Conservation (phyloP, 2,329 filamentous ascomycete genomes). For the Paraphaeosphaeria minitans region DNA sequence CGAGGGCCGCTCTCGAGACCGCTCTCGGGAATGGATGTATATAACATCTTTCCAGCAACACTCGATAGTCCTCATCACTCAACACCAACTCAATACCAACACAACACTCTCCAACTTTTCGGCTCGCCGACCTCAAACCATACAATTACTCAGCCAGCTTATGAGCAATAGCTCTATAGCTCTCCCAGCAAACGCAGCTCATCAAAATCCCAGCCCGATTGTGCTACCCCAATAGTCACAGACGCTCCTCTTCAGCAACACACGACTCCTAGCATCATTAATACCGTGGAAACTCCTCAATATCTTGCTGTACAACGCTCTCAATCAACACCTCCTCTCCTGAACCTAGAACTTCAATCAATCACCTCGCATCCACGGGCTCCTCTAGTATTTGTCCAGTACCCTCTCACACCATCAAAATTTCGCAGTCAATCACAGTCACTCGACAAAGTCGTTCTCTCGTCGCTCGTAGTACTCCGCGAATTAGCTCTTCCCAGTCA, state of each 20-base stretch:
- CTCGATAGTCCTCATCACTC: conserved; percentile 15
- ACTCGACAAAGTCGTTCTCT: conserved; percentile 22
- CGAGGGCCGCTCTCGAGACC: conserved; percentile 14
- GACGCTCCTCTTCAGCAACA: conserved; percentile 15
- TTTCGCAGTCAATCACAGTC: conserved; percentile 14
- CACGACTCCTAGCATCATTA: conserved; percentile 14
- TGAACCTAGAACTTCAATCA: conserved; percentile 5
- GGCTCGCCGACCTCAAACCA: conserved; percentile 1
- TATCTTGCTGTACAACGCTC: conserved; percentile 22
- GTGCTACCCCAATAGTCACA: conserved; percentile 15
- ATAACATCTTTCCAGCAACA: conserved; percentile 32
- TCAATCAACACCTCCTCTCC: conserved; percentile 13
- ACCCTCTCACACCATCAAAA: conserved; percentile 13
- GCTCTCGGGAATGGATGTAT: conserved; percentile 16
- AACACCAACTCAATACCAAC: conserved; percentile 16
- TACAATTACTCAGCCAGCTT: conserved; percentile 11
- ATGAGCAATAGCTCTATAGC: conserved; percentile 29
- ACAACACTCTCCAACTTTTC: neutral
- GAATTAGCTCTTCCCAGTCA: conserved; percentile 23
- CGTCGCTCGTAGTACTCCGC: conserved; percentile 12
- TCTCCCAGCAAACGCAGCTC: conserved; percentile 26
- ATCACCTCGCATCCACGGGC: conserved; percentile 7
- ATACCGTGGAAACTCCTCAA: conserved; percentile 29
- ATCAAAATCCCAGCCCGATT: conserved; percentile 24
- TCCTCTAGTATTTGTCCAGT: conserved; percentile 28